Evolutionary conservation across 2,329 filamentous ascomycete species (phyloP).

Genomic region (Pseudogymnoascus sp.): DNA sequence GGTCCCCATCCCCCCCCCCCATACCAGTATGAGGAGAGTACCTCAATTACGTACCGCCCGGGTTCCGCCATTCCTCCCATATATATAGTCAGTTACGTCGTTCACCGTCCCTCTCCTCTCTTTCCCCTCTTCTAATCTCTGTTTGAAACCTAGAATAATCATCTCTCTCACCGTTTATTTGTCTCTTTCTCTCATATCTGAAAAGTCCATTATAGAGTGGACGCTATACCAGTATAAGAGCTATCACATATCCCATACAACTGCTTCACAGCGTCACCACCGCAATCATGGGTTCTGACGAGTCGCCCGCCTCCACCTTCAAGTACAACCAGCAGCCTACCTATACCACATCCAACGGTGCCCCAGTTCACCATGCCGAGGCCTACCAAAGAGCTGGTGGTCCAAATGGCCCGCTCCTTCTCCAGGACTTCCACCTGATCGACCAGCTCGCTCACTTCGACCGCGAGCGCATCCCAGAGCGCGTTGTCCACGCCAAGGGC

Average conservation of each 20-base stretch:
- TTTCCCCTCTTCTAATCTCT: not conserved
- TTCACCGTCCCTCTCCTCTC: not conserved
- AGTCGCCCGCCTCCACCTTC: conserved; percentile 38
- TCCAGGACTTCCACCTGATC: conserved; percentile 59
- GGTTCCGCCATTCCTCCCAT: conserved; percentile 2
- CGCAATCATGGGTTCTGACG: conserved; percentile 36
- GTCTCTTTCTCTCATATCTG: not conserved
- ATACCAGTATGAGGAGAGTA: not conserved
- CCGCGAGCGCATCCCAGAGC: conserved; percentile 44
- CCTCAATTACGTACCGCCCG: conserved; percentile 2
- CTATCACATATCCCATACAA: not conserved
- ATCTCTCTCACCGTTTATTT: not conserved
- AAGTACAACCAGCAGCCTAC: conserved; percentile 50
- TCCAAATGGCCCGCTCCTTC: conserved; percentile 47
- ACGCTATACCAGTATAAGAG: not conserved
- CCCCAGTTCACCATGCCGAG: conserved; percentile 46
- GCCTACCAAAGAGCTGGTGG: conserved; percentile 44
- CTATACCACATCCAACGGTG: conserved; percentile 53
- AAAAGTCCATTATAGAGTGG: not conserved
- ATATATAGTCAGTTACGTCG: conserved; percentile 2
- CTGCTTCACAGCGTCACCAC: conserved; percentile 2
- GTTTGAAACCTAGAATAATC: not conserved
- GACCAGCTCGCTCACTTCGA: conserved; percentile 50
- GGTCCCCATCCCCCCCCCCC: not conserved
- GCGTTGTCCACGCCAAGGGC: conserved; percentile 57